Conservation (phyloP, 441 rosid species). For the Flueggea neowawraea region DNA sequence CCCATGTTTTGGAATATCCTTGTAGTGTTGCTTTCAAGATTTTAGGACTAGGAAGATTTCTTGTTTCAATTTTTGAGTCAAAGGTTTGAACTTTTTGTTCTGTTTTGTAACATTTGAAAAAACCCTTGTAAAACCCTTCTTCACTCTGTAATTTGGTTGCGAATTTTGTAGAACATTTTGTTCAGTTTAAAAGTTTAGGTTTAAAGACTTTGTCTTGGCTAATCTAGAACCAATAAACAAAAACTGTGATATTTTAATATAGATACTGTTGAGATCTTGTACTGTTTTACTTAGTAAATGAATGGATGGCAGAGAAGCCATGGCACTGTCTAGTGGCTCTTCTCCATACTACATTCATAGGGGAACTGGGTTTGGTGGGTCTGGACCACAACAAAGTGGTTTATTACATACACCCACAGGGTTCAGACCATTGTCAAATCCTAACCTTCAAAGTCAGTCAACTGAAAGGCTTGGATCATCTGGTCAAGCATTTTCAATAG, state of each 20-base stretch:
- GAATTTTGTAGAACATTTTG: constrained; percentile 2
- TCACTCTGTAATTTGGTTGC: constrained; percentile 1
- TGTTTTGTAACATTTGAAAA: constrained; percentile 12
- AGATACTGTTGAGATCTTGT: constrained; percentile 14
- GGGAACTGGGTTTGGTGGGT: constrained; percentile 48
- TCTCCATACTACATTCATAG: constrained; percentile 83
- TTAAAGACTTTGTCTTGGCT: constrained; percentile 15
- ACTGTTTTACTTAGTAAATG: constrained; percentile 48
- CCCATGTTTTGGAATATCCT: constrained; percentile 23
- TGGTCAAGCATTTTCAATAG: constrained; percentile 55
- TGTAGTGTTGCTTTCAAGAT: constrained; percentile 15
- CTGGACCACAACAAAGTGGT: constrained; percentile 58
- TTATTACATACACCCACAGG: constrained; percentile 45
- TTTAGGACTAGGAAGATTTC: constrained; percentile 20
- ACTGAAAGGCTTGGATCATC: constrained; percentile 31
- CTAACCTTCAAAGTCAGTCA: constrained; percentile 45
- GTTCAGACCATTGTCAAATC: constrained; percentile 54
- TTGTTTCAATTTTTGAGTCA: constrained; percentile 1
- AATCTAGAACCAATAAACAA: constrained; percentile 14
- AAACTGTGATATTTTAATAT: constrained; percentile 13
- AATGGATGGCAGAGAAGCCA: constrained; percentile 99
- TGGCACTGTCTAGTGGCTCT: constrained; percentile 82
- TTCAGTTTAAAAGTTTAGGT: constrained; percentile 18
- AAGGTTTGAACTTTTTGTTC: constrained; percentile 14
- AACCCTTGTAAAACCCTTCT: constrained; percentile 31